Evolutionary conservation across 495 filamentous ascomycete genomes (phyloP).

Genomic region (Podospora anserina): DNA sequence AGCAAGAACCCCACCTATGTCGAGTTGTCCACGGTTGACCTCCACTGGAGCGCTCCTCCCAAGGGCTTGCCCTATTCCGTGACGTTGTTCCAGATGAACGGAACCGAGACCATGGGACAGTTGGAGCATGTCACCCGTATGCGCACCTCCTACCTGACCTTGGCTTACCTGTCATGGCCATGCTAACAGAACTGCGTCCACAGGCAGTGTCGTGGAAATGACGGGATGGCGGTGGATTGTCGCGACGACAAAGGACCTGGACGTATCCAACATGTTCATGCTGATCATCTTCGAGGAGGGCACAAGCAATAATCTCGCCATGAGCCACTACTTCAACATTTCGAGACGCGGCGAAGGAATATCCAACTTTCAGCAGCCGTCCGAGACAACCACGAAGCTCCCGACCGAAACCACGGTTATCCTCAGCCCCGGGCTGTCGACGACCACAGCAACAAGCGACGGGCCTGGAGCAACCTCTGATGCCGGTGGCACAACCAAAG

Average conservation of each 20-base stretch:
- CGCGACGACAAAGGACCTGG: neutral
- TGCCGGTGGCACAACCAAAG: neutral
- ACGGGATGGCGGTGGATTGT: constrained; percentile 3
- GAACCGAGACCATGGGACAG: neutral
- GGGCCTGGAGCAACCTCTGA: neutral
- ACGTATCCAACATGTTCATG: constrained; percentile 4
- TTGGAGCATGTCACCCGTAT: constrained; percentile 4
- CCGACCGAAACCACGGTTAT: neutral
- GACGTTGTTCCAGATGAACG: constrained; percentile 1
- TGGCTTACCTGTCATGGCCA: neutral
- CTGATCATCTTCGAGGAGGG: constrained; percentile 3
- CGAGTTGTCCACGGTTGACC: neutral
- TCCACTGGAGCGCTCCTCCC: neutral
- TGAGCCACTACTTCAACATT: constrained; percentile 6
- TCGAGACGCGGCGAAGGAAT: neutral
- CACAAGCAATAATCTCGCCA: neutral
- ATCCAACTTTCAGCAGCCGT: neutral
- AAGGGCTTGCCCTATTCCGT: constrained; percentile 1
- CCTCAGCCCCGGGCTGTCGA: neutral
- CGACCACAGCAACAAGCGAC: neutral
- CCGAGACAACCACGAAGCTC: neutral
- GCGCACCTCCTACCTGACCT: neutral
- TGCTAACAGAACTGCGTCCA: neutral
- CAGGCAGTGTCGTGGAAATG: neutral
- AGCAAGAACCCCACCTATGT: constrained; percentile 2